These are phyloP conservation scores for Cordia subcordata DNA, from an alignment of 257 asterid species.

Conservation along the genomic window DNA sequence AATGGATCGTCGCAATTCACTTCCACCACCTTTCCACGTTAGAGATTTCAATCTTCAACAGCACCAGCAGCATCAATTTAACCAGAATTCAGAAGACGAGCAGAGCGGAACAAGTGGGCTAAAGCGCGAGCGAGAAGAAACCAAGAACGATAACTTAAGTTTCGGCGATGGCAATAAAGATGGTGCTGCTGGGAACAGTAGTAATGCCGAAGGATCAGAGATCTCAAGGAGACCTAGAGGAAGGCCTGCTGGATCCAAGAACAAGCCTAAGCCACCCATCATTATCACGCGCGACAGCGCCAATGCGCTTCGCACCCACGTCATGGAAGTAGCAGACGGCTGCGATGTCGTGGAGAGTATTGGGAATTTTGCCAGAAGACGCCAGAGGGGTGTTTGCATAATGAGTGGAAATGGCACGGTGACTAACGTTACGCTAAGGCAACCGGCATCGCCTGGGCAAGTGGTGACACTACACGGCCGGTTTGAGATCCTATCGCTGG, in stretches of 20 bases:
- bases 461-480: constrained; percentile 78
- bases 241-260: constrained; percentile 88
- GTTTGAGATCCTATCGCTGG: constrained; percentile 71
- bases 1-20: constrained; percentile 41
- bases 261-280: constrained; percentile 85
- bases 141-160: constrained; percentile 17
- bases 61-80: constrained; percentile 43
- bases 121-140: constrained; percentile 49
- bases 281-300: constrained; percentile 88
- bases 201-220: constrained; percentile 35
- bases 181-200: constrained; percentile 19
- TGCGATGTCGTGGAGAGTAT: constrained; percentile 77
- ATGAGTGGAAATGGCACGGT: constrained; percentile 84
- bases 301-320: constrained; percentile 86
- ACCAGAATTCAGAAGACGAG: constrained; percentile 58
- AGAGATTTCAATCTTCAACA: constrained; percentile 70
- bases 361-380: constrained; percentile 62
- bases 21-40: constrained; percentile 79
- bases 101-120: constrained; percentile 62
- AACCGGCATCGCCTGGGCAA: constrained; percentile 75
- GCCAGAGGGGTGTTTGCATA: constrained; percentile 86
- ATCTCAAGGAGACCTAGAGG: constrained; percentile 63
- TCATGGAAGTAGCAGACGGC: constrained; percentile 86
- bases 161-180: constrained; percentile 12
- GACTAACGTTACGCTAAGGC: constrained; percentile 69